These are phyloP conservation scores for Rubia peregrina DNA, from an alignment of 305 asterid genomes.

Conservation along the genomic window DNA sequence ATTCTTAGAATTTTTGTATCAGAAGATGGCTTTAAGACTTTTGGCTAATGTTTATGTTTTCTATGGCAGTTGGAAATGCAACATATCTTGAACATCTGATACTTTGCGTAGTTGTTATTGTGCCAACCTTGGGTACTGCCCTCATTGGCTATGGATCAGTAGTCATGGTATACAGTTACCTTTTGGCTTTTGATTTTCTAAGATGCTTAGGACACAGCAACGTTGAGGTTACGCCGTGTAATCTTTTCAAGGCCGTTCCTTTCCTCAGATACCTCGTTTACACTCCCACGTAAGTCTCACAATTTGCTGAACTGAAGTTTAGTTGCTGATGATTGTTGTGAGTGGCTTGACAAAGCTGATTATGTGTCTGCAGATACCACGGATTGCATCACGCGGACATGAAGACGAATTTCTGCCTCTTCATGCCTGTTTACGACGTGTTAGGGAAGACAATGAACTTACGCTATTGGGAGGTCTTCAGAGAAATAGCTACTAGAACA, in stretches of 20 bases:
- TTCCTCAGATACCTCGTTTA: conserved; percentile 49
- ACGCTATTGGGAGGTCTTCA: conserved; percentile 56
- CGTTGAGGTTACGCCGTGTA: conserved; percentile 54
- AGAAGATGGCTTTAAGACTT: neutral
- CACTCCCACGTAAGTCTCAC: conserved; percentile 64
- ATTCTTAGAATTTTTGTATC: neutral
- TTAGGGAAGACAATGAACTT: conserved; percentile 62
- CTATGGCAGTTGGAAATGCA: conserved; percentile 61
- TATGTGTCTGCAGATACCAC: conserved; percentile 59
- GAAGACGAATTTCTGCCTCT: conserved; percentile 77
- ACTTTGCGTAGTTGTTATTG: conserved; percentile 46
- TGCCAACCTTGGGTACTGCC: conserved; percentile 64
- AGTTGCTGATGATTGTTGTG: neutral
- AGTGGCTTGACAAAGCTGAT: neutral
- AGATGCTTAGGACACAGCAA: conserved; percentile 81
- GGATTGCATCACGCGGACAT: conserved; percentile 60
- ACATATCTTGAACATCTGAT: conserved; percentile 74
- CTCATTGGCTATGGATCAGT: conserved; percentile 70
- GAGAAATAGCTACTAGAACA: conserved; percentile 48
- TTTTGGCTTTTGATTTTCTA: conserved; percentile 69
- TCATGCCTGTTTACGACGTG: conserved; percentile 74
- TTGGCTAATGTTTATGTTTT: neutral
- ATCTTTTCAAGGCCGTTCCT: conserved; percentile 44
- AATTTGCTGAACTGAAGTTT: conserved; percentile 1
- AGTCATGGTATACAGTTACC: conserved; percentile 46